phyloP scores from a whole-genome alignment of 2,329 filamentous ascomycete genomes.

The Diaporthe humulicola region DNA sequence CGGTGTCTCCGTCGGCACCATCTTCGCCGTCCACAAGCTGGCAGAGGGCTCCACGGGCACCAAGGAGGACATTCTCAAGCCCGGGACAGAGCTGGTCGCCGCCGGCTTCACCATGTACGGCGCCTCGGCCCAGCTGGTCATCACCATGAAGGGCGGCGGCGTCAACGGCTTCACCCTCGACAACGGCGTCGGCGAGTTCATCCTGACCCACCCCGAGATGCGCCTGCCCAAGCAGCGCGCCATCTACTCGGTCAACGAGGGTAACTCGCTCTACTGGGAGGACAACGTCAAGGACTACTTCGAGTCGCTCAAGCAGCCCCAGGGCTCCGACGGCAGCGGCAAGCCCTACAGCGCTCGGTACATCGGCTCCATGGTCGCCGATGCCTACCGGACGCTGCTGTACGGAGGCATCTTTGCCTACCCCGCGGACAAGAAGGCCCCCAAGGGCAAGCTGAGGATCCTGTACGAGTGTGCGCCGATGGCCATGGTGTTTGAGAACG shows the following conservation, averaged over 20 bases:
- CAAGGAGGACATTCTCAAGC: constrained; percentile 88
- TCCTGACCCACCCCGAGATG: constrained; percentile 97
- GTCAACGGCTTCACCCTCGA: constrained; percentile 99
- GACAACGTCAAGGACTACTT: constrained; percentile 90
- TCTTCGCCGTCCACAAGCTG: constrained; percentile 95
- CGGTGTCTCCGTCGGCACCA: constrained; percentile 96
- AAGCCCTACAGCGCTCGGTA: constrained; percentile 97
- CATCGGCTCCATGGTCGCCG: constrained; percentile 98
- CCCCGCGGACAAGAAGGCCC: constrained; percentile 96
- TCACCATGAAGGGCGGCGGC: constrained; percentile 92
- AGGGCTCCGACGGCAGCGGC: constrained; percentile 76
- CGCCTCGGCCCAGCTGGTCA: constrained; percentile 93
- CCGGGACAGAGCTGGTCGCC: constrained; percentile 91
- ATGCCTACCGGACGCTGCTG: constrained; percentile 94
- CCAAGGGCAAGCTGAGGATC: constrained; percentile 97
- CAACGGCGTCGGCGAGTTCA: constrained; percentile 97
- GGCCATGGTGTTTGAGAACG: constrained; percentile 99
- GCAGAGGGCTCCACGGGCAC: constrained; percentile 80
- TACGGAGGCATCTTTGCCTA: constrained; percentile 99
- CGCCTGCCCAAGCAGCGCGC: constrained; percentile 80
- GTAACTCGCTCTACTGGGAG: constrained; percentile 97
- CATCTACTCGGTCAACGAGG: constrained; percentile 99
- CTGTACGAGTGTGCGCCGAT: constrained; percentile 99
- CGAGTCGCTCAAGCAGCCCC: constrained; percentile 86
- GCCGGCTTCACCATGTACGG: constrained; percentile 99